A percentile compares a stretch with the other conserved stretches of the same genome.
Evolutionary conservation across 768 basidiomycete genomes (phyloP).

Genomic region (Phylloporus rhodoxanthus): DNA sequence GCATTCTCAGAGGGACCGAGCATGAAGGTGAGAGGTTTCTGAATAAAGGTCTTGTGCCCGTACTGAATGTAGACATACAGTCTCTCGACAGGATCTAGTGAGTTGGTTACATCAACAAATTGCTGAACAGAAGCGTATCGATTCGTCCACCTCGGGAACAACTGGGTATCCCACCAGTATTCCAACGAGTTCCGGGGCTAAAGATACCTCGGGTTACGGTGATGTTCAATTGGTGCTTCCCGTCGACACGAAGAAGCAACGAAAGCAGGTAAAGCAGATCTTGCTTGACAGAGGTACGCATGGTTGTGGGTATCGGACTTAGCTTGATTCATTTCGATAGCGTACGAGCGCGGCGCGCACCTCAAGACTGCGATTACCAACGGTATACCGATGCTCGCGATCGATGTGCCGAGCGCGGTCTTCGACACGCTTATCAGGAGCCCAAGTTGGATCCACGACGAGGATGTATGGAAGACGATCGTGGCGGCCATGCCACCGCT

Average conservation of each 20-base stretch:
- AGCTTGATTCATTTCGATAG: slow-evolving; percentile 29
- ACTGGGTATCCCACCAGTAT: slow-evolving; percentile 37
- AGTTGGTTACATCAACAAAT: slow-evolving; percentile 73
- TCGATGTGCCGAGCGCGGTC: slow-evolving; percentile 56
- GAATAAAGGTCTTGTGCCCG: neutral
- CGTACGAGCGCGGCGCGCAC: slow-evolving; percentile 55
- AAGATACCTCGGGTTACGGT: slow-evolving; percentile 31
- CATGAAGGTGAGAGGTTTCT: slow-evolving; percentile 49
- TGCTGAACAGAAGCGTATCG: slow-evolving; percentile 71
- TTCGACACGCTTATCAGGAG: slow-evolving; percentile 60
- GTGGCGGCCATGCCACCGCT: slow-evolving; percentile 49
- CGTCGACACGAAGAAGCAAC: slow-evolving; percentile 65
- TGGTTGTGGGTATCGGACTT: neutral
- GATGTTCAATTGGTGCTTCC: slow-evolving; percentile 65
- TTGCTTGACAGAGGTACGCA: slow-evolving; percentile 58
- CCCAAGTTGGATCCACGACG: slow-evolving; percentile 64
- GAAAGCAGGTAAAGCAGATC: slow-evolving; percentile 65
- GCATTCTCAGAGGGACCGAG: slow-evolving; percentile 72
- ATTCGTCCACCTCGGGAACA: slow-evolving; percentile 58
- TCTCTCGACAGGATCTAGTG: slow-evolving; percentile 63
- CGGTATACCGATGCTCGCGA: slow-evolving; percentile 62
- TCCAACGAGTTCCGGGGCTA: slow-evolving; percentile 29
- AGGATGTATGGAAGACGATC: slow-evolving; percentile 67
- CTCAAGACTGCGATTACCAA: slow-evolving; percentile 55
- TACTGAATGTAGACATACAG: slow-evolving; percentile 33